Percentiles rank a stretch among this genome's conserved stretches.
phyloP scores from a whole-genome alignment of 2,329 filamentous ascomycete genomes.

The Xylaria sp. region DNA sequence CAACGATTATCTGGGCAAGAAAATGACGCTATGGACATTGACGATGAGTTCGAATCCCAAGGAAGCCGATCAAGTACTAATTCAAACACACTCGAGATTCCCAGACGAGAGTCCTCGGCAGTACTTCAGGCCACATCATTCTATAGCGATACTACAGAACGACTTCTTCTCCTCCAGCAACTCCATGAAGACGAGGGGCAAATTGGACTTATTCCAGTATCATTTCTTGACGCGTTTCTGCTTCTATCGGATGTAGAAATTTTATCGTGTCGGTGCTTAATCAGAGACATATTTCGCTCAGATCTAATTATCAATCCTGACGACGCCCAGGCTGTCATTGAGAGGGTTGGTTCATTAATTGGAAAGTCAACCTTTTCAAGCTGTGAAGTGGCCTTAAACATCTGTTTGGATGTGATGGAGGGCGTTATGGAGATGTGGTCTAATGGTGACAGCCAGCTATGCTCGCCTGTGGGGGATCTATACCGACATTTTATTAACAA shows the following conservation, averaged over 20 bases:
- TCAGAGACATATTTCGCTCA: conserved; percentile 59
- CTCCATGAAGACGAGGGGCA: conserved; percentile 52
- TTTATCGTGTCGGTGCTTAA: conserved; percentile 55
- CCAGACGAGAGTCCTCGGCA: conserved; percentile 53
- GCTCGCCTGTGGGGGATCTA: conserved; percentile 72
- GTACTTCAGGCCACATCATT: conserved; percentile 53
- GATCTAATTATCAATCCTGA: conserved; percentile 57
- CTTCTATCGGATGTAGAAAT: conserved; percentile 58
- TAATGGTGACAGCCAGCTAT: conserved; percentile 62
- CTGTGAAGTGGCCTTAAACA: conserved; percentile 74
- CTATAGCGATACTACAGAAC: conserved; percentile 52
- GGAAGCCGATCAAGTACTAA: conserved; percentile 52
- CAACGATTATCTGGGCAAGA: conserved; percentile 40
- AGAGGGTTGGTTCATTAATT: conserved; percentile 58
- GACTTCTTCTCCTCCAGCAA: conserved; percentile 52
- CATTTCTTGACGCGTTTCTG: conserved; percentile 57
- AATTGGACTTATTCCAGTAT: conserved; percentile 55
- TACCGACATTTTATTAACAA: conserved; percentile 78
- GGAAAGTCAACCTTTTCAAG: conserved; percentile 66
- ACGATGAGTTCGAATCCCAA: conserved; percentile 68
- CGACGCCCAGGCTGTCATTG: conserved; percentile 54
- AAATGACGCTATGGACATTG: conserved; percentile 50
- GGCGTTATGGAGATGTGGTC: conserved; percentile 69
- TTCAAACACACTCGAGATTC: conserved; percentile 48
- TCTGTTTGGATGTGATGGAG: conserved; percentile 71